Conservation (phyloP, 148 eudicot species). For the Nyssa sinensis region DNA sequence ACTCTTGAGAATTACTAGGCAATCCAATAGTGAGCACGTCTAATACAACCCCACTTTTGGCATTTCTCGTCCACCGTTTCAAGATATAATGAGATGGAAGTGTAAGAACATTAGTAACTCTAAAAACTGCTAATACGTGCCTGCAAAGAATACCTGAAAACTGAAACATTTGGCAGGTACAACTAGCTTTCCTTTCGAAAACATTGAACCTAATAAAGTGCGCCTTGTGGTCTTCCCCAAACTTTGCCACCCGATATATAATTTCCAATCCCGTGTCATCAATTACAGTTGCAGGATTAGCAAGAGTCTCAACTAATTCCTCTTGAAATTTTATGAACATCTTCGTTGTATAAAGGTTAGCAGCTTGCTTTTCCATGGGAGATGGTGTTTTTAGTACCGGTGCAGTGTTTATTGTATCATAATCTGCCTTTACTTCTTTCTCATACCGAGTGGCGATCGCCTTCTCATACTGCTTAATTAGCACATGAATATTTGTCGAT, state of each 20-base stretch:
- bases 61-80: slow-evolving; percentile 40
- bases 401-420: slow-evolving; percentile 26
- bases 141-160: slow-evolving; percentile 47
- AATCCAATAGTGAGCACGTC: slow-evolving; percentile 4
- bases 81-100: slow-evolving; percentile 44
- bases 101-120: slow-evolving; percentile 36
- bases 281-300: slow-evolving; percentile 31
- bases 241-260: slow-evolving; percentile 36
- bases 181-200: slow-evolving; percentile 34
- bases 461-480: slow-evolving; percentile 39
- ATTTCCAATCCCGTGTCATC: slow-evolving; percentile 24
- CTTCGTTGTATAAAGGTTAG: slow-evolving; percentile 34
- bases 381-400: slow-evolving; percentile 44
- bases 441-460: slow-evolving; percentile 31
- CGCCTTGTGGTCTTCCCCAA: slow-evolving; percentile 37
- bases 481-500: slow-evolving; percentile 29
- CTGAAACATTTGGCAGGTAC: slow-evolving; percentile 48
- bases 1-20: slow-evolving; percentile 23
- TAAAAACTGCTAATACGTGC: slow-evolving; percentile 43
- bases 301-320: slow-evolving; percentile 42
- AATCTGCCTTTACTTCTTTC: slow-evolving; percentile 44
- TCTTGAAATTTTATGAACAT: slow-evolving; percentile 39
- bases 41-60: slow-evolving; percentile 23
- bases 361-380: slow-evolving; percentile 52
- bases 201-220: slow-evolving; percentile 28